phyloP scores from a whole-genome alignment of 2,329 filamentous ascomycete genomes.

The Colletotrichum echinochloae region DNA sequence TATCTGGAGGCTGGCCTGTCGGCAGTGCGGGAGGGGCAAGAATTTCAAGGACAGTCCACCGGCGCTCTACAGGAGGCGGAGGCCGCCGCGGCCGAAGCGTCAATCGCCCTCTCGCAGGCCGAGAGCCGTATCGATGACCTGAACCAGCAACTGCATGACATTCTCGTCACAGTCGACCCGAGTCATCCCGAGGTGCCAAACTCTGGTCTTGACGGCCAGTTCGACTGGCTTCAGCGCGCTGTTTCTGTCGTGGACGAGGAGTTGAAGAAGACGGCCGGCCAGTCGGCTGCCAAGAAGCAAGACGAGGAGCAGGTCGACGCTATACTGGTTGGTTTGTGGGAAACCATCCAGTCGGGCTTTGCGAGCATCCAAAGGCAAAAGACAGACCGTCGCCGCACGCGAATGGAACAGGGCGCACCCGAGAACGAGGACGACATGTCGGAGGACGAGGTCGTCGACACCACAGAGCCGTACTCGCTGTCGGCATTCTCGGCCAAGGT shows the following conservation, averaged over 20 bases:
- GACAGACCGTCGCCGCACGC: slow-evolving; percentile 63
- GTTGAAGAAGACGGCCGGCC: slow-evolving; percentile 51
- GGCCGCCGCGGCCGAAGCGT: slow-evolving; percentile 42
- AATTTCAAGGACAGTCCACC: slow-evolving; percentile 52
- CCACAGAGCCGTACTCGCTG: slow-evolving; percentile 75
- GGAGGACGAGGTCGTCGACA: slow-evolving; percentile 69
- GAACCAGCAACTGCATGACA: slow-evolving; percentile 72
- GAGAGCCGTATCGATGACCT: slow-evolving; percentile 70
- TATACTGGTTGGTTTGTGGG: slow-evolving; percentile 67
- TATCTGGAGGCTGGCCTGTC: slow-evolving; percentile 77
- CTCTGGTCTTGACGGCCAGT: slow-evolving; percentile 72
- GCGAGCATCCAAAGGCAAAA: slow-evolving; percentile 66
- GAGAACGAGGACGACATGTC: slow-evolving; percentile 72
- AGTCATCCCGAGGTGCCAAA: slow-evolving; percentile 70
- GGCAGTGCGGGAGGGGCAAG: slow-evolving; percentile 70
- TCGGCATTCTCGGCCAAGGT: slow-evolving; percentile 83
- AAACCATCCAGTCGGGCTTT: slow-evolving; percentile 67
- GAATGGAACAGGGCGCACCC: slow-evolving; percentile 67
- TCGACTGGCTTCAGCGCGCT: slow-evolving; percentile 74
- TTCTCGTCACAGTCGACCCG: slow-evolving; percentile 63
- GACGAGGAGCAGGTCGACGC: slow-evolving; percentile 67
- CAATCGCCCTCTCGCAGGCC: slow-evolving; percentile 52
- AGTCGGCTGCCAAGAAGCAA: slow-evolving; percentile 49
- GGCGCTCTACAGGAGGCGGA: slow-evolving; percentile 44
- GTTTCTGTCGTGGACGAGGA: slow-evolving; percentile 63